Base-by-base conservation (phyloP, 768 basidiomycete genomes). In the Cyathus striatus region DNA sequence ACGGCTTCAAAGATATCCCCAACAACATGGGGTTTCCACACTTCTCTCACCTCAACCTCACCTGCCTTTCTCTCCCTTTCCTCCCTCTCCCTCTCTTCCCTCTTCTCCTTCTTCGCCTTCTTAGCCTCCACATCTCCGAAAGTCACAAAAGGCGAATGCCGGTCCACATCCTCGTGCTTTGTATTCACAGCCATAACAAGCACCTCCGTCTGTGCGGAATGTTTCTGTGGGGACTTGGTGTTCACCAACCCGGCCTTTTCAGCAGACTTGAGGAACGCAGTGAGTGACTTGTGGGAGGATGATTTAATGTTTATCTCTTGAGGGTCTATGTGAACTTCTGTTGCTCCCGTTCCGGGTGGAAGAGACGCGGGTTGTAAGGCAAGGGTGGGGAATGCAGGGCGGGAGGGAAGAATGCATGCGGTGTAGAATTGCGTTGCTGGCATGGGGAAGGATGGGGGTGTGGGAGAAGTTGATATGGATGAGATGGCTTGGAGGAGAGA, bases 201-300 rank as follows among this genome's bases (percentile, higher is more conserved):
- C 18, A 82, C 56, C 18, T 85, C 79, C 17, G 77, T 79, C 40
- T 71, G 67, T 39, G 62, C 55, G 6, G 62, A 59, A 36, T 71
- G 70, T 47, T 74, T 72, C 48, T 68, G 71, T 2, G 67, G 68
- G 17, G 83, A 73, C 56, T 95, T 96, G 18, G 85, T 67, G 10
- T 79, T 79, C 26, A 95, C 54, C 18, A 96, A 59, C 0, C 74
- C 75, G 6, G 80, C 76, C 57, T 94, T 94, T 47, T 90, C 87
- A 14, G 75, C 69, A 14, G 75, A 55, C 58, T 87, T 92, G 53
- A 96, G 71, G 66, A 95, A 93, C 1, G 83, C 73, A 1, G 82
- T 74, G 16, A 94, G 71, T 7, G 89, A 88, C 62, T 93, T 96
- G 67, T 82, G 76, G 2, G 74, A 73, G 1, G 89, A 91, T 7